These are phyloP conservation scores for Nannochloropsis gaditana DNA, from an alignment of 108 stramenopile species.

Conservation along the genomic window DNA sequence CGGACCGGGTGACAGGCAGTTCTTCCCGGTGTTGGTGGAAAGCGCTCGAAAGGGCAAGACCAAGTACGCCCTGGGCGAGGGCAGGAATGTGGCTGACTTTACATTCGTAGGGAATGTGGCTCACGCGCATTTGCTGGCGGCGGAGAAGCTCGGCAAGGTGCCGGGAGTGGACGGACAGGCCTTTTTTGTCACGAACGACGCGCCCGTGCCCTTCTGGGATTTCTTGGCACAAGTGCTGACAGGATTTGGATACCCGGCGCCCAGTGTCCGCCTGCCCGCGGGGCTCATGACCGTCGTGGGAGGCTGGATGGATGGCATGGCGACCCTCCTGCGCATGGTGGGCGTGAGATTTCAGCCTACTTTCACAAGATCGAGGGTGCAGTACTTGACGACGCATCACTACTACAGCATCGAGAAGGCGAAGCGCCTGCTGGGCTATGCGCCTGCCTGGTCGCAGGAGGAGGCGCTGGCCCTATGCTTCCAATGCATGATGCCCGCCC, in stretches of 20 bases:
- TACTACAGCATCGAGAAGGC: constrained; percentile 44
- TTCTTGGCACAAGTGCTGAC: constrained; percentile 35
- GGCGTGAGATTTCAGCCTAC: constrained; percentile 30
- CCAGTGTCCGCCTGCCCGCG: constrained; percentile 29
- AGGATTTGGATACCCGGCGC: constrained; percentile 43
- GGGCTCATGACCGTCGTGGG: constrained; percentile 30
- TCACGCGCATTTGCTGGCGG: constrained; percentile 52
- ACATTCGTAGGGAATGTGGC: constrained; percentile 54
- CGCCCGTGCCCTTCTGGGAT: constrained; percentile 44
- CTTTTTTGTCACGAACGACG: constrained; percentile 50
- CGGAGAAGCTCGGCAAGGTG: constrained; percentile 21
- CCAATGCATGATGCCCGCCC: background rate
- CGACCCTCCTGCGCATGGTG: constrained; percentile 32
- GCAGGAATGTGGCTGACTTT: constrained; percentile 46
- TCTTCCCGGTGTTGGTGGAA: constrained; percentile 25
- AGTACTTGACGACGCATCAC: constrained; percentile 32
- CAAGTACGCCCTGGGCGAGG: constrained; percentile 36
- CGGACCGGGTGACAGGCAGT: constrained; percentile 29
- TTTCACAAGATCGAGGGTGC: constrained; percentile 30
- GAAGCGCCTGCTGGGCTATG: constrained; percentile 45
- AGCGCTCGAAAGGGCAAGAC: constrained; percentile 23
- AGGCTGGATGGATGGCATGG: constrained; percentile 30
- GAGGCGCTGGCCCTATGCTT: constrained; percentile 26
- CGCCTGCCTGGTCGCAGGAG: constrained; percentile 45
- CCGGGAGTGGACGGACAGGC: constrained; percentile 28